phyloP scores from a whole-genome alignment of 208 protist species.

The Willaertia magna region DNA sequence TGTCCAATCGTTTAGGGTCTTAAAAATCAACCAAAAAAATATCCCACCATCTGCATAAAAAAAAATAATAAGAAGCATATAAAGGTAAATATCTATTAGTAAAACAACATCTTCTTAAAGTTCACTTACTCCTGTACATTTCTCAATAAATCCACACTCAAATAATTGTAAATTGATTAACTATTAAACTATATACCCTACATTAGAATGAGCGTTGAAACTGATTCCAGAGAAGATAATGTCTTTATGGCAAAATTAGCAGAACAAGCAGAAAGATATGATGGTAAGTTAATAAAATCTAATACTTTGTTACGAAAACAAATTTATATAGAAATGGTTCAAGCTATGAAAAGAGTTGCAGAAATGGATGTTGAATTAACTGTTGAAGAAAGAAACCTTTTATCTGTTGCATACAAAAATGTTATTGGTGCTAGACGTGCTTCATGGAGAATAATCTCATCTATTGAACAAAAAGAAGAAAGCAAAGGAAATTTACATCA shows the following conservation, averaged over 20 bases:
- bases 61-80: too few species aligned
- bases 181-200: background rate
- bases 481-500: slow-evolving; percentile 52
- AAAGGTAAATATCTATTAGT: too few species aligned
- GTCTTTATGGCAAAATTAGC: slow-evolving; percentile 89
- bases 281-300: slow-evolving; percentile 39
- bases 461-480: slow-evolving; percentile 90
- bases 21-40: too few species aligned
- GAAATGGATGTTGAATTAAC: slow-evolving; percentile 78
- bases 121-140: too few species aligned
- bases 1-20: too few species aligned
- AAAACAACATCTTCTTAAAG: too few species aligned
- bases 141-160: too few species aligned
- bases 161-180: background rate
- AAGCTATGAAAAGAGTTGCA: slow-evolving; percentile 93
- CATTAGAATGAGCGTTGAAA: background rate
- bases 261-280: slow-evolving; percentile 97
- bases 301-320: background rate
- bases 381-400: slow-evolving; percentile 98
- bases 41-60: too few species aligned
- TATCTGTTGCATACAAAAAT: slow-evolving; percentile 99
- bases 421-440: slow-evolving; percentile 94
- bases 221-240: slow-evolving; percentile 74
- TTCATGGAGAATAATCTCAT: slow-evolving; percentile 94
- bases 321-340: slow-evolving; percentile 78